phyloP scores from a whole-genome alignment of 495 filamentous ascomycete genomes.

The Penicillium canariense region DNA sequence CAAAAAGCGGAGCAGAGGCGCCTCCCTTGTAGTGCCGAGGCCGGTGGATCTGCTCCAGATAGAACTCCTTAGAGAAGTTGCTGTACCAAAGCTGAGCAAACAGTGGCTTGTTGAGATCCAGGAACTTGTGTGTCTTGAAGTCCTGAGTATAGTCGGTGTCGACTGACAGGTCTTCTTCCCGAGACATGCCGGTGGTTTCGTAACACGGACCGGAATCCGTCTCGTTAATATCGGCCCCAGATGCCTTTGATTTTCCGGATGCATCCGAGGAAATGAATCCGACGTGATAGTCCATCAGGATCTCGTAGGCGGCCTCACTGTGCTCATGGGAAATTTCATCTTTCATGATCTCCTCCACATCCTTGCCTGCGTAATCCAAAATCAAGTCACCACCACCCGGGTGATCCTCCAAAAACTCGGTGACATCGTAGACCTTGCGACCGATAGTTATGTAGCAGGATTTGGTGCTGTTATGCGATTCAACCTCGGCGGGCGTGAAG shows the following conservation, averaged over 20 bases:
- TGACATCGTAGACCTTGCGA: conserved; percentile 90
- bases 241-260: conserved; percentile 14
- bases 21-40: conserved; percentile 93
- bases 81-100: conserved; percentile 86
- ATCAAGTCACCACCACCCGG: conserved; percentile 89
- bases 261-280: conserved; percentile 63
- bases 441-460: conserved; percentile 94
- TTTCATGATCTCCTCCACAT: conserved; percentile 77
- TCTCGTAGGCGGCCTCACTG: conserved; percentile 88
- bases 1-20: conserved; percentile 89
- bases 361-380: conserved; percentile 85
- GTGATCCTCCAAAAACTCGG: conserved; percentile 81
- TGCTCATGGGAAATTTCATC: conserved; percentile 83
- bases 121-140: conserved; percentile 85
- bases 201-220: conserved; percentile 55
- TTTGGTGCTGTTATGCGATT: conserved; percentile 71
- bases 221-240: conserved; percentile 23
- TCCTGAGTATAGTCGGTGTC: conserved; percentile 76
- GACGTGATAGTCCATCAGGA: conserved; percentile 78
- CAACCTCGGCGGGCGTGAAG: conserved; percentile 73
- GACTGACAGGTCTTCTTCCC: conserved; percentile 78
- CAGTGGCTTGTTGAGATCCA: conserved; percentile 84
- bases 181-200: conserved; percentile 78
- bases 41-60: conserved; percentile 92
- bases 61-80: conserved; percentile 88